Evolutionary conservation across 2,329 filamentous ascomycete genomes (phyloP).

Genomic region (Didymella sp.): DNA sequence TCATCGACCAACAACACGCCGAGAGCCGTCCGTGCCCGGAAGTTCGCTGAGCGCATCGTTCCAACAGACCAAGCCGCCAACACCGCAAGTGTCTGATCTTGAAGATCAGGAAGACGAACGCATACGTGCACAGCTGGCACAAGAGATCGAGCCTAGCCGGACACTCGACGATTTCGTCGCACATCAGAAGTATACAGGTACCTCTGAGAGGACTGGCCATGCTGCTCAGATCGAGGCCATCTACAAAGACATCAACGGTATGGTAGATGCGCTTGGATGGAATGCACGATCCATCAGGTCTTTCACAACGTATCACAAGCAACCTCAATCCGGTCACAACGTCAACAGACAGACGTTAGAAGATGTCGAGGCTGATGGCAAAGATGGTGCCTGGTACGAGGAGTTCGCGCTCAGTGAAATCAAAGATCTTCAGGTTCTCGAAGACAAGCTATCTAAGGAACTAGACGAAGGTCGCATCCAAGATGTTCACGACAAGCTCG

Average conservation of each 20-base stretch:
- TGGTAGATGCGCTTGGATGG: constrained; percentile 91
- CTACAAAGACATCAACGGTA: constrained; percentile 85
- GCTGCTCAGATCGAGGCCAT: constrained; percentile 59
- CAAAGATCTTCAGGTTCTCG: constrained; percentile 68
- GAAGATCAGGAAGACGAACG: constrained; percentile 70
- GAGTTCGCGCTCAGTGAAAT: constrained; percentile 81
- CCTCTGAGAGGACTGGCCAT: constrained; percentile 50
- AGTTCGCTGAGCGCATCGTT: constrained; percentile 43
- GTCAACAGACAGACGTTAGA: constrained; percentile 71
- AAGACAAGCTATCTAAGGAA: constrained; percentile 67
- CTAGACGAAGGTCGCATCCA: constrained; percentile 73
- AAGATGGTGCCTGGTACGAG: constrained; percentile 59
- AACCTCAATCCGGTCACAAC: constrained; percentile 55
- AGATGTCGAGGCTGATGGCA: constrained; percentile 44
- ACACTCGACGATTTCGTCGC: constrained; percentile 72
- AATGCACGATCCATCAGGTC: constrained; percentile 73
- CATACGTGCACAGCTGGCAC: constrained; percentile 67
- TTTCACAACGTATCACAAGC: constrained; percentile 69
- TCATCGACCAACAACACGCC: constrained; percentile 27
- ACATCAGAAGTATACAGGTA: constrained; percentile 55
- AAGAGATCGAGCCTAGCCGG: constrained; percentile 67
- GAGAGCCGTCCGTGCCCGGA: constrained; percentile 42
- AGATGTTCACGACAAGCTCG: constrained; percentile 72
- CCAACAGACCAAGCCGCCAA: constrained; percentile 44
- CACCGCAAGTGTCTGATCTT: constrained; percentile 48